Base-by-base conservation (phyloP, 108 stramenopile genomes). In the Fragilariopsis cylindrus region DNA sequence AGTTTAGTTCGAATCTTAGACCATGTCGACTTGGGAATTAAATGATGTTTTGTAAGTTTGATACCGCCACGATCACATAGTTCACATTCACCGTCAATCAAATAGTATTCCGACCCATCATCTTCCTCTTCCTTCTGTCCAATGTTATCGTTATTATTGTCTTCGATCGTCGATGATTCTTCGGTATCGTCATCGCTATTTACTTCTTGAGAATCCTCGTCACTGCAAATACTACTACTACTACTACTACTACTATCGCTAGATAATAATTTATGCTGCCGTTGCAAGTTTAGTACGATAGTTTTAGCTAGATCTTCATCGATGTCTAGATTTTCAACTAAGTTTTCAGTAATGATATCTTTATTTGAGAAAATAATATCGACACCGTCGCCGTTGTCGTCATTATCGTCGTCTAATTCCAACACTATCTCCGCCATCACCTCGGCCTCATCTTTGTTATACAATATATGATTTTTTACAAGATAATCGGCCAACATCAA, bases 11-110 rank as follows among this genome's bases (percentile, higher is more conserved):
- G 82, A 54, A 92, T 79, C 9, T 83, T 72, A 9, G 82, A 65
- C 87, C 86, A 88, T 5, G 88, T 88, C 45, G 74, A 77, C 60
- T 81, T 82, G 0, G 91, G 91, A 60, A 88, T 83, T 47, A 92
- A 70, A 69, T 92, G 91, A 69, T 92, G 91, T 4, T 77, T 67
- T 7, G 91, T 88, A 30, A 92, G 56, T 67, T 79, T 82, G 47
- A 90, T 88, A 45, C 71, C 65, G 62, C 16, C 43, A 69, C 91
- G 66, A 76, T 92, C 91, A 66, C 91, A 92, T 16, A 92, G 70
- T 71, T 87, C 82, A 46, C 91, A 92, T 84, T 92, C 88, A 42
- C 91, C 91, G 7, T 87, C 86, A 49, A 82, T 73, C 30, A 90
- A 66, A 30, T 30, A 30, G 47, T 80, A 69, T 9, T 73, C 71